Evolutionary conservation across 192 early-diverging fungal genomes (phyloP).

Genomic region (Phycomyces blakesleeanus): DNA sequence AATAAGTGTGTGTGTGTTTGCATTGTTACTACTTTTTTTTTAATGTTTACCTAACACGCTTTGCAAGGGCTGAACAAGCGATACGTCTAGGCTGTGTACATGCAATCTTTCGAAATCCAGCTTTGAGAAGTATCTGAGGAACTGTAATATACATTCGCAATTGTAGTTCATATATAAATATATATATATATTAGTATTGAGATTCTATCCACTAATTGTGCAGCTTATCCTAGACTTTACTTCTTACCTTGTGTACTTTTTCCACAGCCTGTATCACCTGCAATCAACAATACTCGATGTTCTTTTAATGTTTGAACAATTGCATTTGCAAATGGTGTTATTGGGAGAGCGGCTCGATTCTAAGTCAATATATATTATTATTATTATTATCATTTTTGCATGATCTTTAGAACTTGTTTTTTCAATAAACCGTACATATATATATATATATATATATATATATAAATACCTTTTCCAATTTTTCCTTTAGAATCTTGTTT

Average conservation of each 20-base stretch:
- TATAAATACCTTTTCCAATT: conserved; percentile 39
- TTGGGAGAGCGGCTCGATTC: conserved; percentile 57
- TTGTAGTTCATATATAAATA: background rate
- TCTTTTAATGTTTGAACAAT: conserved; percentile 55
- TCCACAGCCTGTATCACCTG: conserved; percentile 71
- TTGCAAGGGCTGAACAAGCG: conserved; percentile 56
- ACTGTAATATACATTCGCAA: conserved; percentile 30
- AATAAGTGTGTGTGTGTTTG: background rate
- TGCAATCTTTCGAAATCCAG: conserved; percentile 66
- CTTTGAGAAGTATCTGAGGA: conserved; percentile 83
- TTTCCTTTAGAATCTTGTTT: conserved; percentile 20
- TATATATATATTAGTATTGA: conserved; percentile 35
- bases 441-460: background rate
- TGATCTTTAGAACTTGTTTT: too few species aligned
- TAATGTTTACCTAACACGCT: conserved; percentile 46
- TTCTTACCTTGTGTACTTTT: conserved; percentile 60
- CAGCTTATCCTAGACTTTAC: too few species aligned
- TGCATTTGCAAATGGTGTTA: conserved; percentile 54
- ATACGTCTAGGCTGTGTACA: conserved; percentile 92
- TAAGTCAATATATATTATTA: conserved; percentile 22
- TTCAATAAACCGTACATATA: too few species aligned
- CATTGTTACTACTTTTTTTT: too few species aligned
- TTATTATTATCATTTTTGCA: too few species aligned
- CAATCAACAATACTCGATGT: conserved; percentile 62
- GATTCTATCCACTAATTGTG: conserved; percentile 17